phyloP scores from a whole-genome alignment of 2,329 filamentous ascomycete species.

The Fusarium zealandicum region DNA sequence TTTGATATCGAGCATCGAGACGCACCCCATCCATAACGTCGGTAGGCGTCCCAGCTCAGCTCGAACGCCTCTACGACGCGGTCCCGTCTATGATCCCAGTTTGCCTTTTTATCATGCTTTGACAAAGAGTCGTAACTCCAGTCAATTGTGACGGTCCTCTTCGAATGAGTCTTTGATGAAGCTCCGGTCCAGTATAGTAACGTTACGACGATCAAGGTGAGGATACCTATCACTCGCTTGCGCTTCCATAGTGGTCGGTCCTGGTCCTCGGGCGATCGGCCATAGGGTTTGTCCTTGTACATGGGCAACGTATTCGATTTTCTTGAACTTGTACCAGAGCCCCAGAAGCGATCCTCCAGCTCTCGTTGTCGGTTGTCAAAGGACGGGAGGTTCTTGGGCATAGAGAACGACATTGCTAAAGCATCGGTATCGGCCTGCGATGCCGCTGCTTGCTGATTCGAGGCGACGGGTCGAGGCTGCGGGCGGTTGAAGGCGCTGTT shows the following conservation, averaged over 20 bases:
- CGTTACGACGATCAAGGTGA: slow-evolving; percentile 62
- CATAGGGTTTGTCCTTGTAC: slow-evolving; percentile 99
- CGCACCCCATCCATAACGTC: slow-evolving; percentile 92
- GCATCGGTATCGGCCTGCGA: slow-evolving; percentile 58
- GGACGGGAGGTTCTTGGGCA: slow-evolving; percentile 74
- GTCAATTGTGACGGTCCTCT: slow-evolving; percentile 50
- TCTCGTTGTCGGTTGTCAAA: slow-evolving; percentile 70
- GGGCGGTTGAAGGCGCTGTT: slow-evolving; percentile 58
- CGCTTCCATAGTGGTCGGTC: slow-evolving; percentile 66
- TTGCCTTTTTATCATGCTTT: slow-evolving; percentile 55
- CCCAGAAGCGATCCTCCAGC: slow-evolving; percentile 73
- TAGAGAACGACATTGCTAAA: slow-evolving; percentile 68
- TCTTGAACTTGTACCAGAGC: slow-evolving; percentile 51
- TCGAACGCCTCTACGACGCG: slow-evolving; percentile 88
- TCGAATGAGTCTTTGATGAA: slow-evolving; percentile 48
- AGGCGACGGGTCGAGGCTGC: slow-evolving; percentile 52
- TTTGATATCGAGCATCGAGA: slow-evolving; percentile 29
- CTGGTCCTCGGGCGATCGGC: slow-evolving; percentile 66
- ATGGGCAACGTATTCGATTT: slow-evolving; percentile 70
- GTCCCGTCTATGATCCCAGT: slow-evolving; percentile 82
- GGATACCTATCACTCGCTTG: slow-evolving; percentile 64
- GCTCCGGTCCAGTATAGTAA: slow-evolving; percentile 76
- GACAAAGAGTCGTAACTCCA: slow-evolving; percentile 67
- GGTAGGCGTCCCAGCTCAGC: slow-evolving; percentile 91
- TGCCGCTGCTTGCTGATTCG: slow-evolving; percentile 55